Conservation (phyloP, 2,329 filamentous ascomycete genomes). For the Trichophyton schoenleinii region DNA sequence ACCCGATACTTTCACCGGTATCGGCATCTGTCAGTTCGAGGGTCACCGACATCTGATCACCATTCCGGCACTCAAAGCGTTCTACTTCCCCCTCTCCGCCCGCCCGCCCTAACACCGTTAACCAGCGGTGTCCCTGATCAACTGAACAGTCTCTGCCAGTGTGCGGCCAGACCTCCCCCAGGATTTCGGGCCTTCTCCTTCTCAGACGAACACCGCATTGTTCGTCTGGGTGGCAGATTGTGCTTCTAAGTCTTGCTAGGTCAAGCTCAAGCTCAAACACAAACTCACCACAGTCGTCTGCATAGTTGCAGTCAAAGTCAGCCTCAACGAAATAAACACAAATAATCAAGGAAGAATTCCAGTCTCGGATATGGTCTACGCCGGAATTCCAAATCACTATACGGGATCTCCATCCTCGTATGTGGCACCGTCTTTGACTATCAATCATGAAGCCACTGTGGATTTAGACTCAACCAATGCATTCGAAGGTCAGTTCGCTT, state of each 20-base stretch:
- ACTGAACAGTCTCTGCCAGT: not conserved
- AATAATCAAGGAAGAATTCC: constrained; percentile 3
- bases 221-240: constrained; percentile 97
- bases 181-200: constrained; percentile 74
- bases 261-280: constrained; percentile 12
- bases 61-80: constrained; percentile 76
- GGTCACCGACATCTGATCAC: constrained; percentile 52
- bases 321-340: not conserved
- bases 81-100: constrained; percentile 68
- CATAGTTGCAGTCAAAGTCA: constrained; percentile 3
- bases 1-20: constrained; percentile 74
- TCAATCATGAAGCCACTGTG: constrained; percentile 87
- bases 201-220: constrained; percentile 85
- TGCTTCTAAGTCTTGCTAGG: constrained; percentile 51
- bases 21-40: constrained; percentile 66
- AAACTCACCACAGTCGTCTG: constrained; percentile 7
- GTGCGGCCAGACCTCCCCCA: constrained; percentile 14
- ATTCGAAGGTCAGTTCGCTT: constrained; percentile 60
- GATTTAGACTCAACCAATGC: constrained; percentile 92
- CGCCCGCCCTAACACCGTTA: constrained; percentile 79
- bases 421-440: constrained; percentile 78
- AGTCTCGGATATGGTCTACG: constrained; percentile 64
- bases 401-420: constrained; percentile 66
- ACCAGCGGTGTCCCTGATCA: constrained; percentile 32
- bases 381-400: constrained; percentile 67